phyloP scores from a whole-genome alignment of 1,139 yeast species.

The Geotrichum europaeum region DNA sequence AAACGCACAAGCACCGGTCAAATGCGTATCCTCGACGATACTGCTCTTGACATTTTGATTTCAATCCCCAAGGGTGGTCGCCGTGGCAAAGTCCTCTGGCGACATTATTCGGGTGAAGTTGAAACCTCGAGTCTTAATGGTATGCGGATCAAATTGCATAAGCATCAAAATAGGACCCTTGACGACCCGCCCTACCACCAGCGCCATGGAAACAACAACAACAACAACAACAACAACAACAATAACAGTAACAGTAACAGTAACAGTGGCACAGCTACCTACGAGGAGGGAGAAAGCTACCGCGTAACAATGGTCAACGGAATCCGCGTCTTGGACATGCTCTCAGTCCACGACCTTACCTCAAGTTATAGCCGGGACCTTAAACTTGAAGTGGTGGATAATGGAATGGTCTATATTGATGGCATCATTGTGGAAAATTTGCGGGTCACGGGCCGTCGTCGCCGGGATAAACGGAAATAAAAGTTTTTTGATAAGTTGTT shows the following conservation, averaged over 20 bases:
- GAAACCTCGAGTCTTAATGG: conserved; percentile 20
- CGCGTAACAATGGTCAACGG: conserved; percentile 14
- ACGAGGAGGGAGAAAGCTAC: neutral
- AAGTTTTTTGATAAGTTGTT: neutral
- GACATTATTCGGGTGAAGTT: conserved; percentile 15
- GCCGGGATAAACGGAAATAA: neutral
- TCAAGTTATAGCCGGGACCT: neutral
- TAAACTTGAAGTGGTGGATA: neutral
- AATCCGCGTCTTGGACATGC: neutral
- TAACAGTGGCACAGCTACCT: neutral
- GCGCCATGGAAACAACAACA: neutral
- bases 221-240: neutral
- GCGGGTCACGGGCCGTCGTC: neutral
- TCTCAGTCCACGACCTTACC: conserved; percentile 8
- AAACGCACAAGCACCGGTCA: conserved; percentile 1
- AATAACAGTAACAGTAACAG: neutral
- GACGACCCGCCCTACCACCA: neutral
- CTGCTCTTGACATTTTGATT: conserved; percentile 6
- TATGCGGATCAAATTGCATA: conserved; percentile 14
- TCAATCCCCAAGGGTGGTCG: conserved; percentile 13
- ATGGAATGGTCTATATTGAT: neutral
- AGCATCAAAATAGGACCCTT: neutral
- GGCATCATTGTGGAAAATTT: conserved; percentile 8
- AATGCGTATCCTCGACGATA: conserved; percentile 2
- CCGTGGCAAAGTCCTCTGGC: conserved; percentile 11